phyloP scores from a whole-genome alignment of 2,329 filamentous ascomycete genomes.

The Thielaviopsis musarum region DNA sequence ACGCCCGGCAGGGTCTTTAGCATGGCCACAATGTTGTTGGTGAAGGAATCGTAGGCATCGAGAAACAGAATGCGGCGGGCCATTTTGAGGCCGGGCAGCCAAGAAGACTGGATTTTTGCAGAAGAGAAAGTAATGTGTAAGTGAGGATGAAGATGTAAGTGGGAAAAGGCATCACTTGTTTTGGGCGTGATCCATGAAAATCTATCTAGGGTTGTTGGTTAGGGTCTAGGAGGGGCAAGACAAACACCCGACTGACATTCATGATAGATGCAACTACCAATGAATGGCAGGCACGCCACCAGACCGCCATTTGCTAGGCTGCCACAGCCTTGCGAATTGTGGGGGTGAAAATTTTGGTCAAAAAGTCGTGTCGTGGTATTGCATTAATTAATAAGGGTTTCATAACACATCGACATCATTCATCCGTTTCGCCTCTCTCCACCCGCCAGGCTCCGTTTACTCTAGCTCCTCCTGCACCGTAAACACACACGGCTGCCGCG shows the following conservation, averaged over 20 bases:
- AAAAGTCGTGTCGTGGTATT: neutral
- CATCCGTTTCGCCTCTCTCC: neutral
- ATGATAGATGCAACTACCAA: neutral
- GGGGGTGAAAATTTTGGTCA: neutral
- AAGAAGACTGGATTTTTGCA: neutral
- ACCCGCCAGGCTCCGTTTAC: slow-evolving; percentile 10
- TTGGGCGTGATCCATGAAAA: neutral
- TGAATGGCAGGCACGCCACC: neutral
- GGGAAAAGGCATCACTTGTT: neutral
- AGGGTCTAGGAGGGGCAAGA: neutral
- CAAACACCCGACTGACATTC: neutral
- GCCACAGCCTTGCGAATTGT: too few relatives aligned
- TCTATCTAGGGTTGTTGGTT: neutral
- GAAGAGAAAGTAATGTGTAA: neutral
- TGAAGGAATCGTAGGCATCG: slow-evolving; percentile 93
- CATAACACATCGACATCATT: neutral
- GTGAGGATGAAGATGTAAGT: neutral
- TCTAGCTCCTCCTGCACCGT: slow-evolving; percentile 29
- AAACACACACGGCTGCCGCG: slow-evolving; percentile 38
- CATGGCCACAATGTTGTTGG: slow-evolving; percentile 81
- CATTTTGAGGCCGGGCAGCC: slow-evolving; percentile 15
- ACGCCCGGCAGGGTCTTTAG: slow-evolving; percentile 53
- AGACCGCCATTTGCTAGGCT: neutral
- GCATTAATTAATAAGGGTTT: neutral
- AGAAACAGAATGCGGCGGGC: slow-evolving; percentile 57